Conservation (phyloP, 768 basidiomycete genomes). For the Kwoniella mangroviensis region DNA sequence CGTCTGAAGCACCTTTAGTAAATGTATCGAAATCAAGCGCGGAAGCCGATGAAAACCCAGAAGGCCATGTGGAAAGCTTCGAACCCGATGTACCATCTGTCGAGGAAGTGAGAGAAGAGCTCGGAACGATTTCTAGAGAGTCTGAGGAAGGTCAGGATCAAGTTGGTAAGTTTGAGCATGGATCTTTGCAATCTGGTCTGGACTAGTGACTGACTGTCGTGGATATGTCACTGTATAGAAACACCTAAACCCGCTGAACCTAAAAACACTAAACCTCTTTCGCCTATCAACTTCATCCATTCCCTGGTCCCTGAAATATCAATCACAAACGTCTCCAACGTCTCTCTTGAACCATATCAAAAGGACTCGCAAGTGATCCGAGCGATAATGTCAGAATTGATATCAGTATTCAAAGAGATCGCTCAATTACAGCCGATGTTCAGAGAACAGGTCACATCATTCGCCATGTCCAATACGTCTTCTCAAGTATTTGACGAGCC, state of each 20-base stretch:
- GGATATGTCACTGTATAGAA: neutral
- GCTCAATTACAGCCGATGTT: slow-evolving; percentile 95
- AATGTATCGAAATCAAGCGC: slow-evolving; percentile 34
- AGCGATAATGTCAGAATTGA: slow-evolving; percentile 94
- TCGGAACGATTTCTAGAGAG: slow-evolving; percentile 49
- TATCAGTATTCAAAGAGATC: slow-evolving; percentile 97
- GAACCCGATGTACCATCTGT: slow-evolving; percentile 58
- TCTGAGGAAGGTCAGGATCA: slow-evolving; percentile 42
- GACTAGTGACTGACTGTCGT: too few species aligned
- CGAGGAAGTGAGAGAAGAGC: slow-evolving; percentile 57
- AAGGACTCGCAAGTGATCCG: slow-evolving; percentile 88
- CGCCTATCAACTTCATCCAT: slow-evolving; percentile 53
- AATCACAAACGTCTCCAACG: slow-evolving; percentile 84
- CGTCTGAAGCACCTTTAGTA: slow-evolving; percentile 6
- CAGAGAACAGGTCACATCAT: slow-evolving; percentile 94
- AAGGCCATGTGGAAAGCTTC: slow-evolving; percentile 55
- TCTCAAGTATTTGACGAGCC: slow-evolving; percentile 96
- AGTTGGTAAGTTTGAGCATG: slow-evolving; percentile 10
- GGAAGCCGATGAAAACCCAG: slow-evolving; percentile 35
- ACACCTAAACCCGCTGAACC: neutral
- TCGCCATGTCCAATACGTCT: slow-evolving; percentile 88
- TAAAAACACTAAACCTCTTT: slow-evolving; percentile 25
- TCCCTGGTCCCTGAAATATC: slow-evolving; percentile 81
- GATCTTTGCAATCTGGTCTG: too few species aligned
- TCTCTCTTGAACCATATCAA: slow-evolving; percentile 79